Evolutionary conservation across 352 stramenopile genomes (phyloP), one percentile per base, ranked within the genome.

Genomic region (Phytopythium chamaehyphon): DNA sequence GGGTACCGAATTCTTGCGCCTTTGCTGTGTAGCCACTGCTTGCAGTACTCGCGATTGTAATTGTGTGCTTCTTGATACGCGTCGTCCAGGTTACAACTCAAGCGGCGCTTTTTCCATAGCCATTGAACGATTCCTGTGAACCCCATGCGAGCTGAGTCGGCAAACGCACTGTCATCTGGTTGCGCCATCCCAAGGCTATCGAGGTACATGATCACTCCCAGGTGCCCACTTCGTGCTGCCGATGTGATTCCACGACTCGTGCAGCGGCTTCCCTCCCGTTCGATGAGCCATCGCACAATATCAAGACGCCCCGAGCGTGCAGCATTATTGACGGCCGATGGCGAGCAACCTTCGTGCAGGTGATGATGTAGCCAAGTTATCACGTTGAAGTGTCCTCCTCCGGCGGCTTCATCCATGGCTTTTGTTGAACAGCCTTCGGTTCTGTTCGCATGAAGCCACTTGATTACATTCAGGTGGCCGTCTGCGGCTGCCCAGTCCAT

Each of bases 401-500:
- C 36, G 9, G 60, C 59, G 8, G 64, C 59, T 35, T 53, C 61
- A 51, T 66, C 66, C 64, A 72, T 72, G 10, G 60, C 64, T 11
- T 59, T 58, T 1, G 59, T 59, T 1, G 51, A 31, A 33, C 64
- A 73, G 0, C 61, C 64, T 22, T 73, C 64, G 1, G 33, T 24
- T 7, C 57, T 43, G 19, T 65, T 68, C 0, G 14, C 23, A 15
- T 68, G 55, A n/a, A 71, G 50, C 63, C 63, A 71, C 47, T 62
- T 37, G 0, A 68, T 35, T 10, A 71, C 52, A 4, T 58, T 16
- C 1, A 69, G 31, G 23, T 72, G 60, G 12, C 60, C 55, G 21
- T 66, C 62, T 10, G 51, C 55, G 8, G 60, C 59, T 1, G 64
- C 64, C 33, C 61, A 55, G 39, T 69, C 55, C 60, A 72, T 72